Base-by-base conservation (phyloP, 176 grass and related monocot genomes). In the Chloris gayana region DNA sequence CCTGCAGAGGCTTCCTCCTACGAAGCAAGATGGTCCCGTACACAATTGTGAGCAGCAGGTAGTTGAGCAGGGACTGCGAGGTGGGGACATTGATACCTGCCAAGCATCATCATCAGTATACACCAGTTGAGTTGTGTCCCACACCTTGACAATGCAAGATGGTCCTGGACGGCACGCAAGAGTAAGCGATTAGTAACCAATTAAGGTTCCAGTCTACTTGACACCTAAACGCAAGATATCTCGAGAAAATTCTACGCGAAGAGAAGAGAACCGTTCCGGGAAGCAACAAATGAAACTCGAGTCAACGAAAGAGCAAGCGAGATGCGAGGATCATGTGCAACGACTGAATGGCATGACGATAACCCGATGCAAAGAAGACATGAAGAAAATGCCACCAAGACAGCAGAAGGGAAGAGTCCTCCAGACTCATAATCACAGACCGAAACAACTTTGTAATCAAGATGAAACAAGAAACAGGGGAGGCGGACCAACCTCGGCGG, bases 1-100 rank as follows among this genome's bases (percentile, higher is more conserved):
- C 91, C 88, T 93, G 91, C 70, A 90, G 79, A 15, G 87, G 85
- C 34, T 42, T 78, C 74, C 64, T 67, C 66, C 85, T 73, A 68
- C 85, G 68, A 63, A 90, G 25, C 69, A 90, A 59, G 39, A 83
- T 69, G 39, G 51, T 65, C 27, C 91, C 91, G 42, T 93, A 88
- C 49, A 90, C 49, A 64, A 93, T 54, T 5, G 75, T 77, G 32
- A 90, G 76, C 14, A 93, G 80, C 31, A 93, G 26, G 74, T 93
- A 93, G 73, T 88, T 93, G 73, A 90, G 68, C 67, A 93, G 87
- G 24, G 91, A 93, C 67, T 93, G 91, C 3, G 91, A 90, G 13
- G 91, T 90, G 29, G 88, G 91, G 37, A 75, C 88, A 74, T 88
- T 72, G 53, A 93, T 90, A 10, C 88, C 91, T 93, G 74, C 41